Evolutionary conservation across 306 rosid species (phyloP).

Genomic region (Adenanthera pavonina): DNA sequence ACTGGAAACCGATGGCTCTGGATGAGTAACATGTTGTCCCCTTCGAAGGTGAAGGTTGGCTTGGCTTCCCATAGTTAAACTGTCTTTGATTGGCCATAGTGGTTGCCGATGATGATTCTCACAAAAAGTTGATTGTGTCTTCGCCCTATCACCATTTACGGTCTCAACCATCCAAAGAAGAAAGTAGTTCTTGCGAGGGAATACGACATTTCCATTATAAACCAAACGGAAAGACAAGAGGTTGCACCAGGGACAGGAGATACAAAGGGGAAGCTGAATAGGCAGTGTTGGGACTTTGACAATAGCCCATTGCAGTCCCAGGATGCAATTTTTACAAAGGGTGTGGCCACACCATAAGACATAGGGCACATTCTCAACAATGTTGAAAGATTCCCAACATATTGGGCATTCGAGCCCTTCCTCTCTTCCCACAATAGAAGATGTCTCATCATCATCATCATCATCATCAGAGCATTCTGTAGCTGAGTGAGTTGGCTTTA

Average conservation of each 20-base stretch:
- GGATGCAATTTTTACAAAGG: slow-evolving; percentile 84
- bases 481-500: slow-evolving; percentile 47
- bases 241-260: slow-evolving; percentile 93
- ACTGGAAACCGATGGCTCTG: slow-evolving; percentile 46
- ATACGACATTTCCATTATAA: slow-evolving; percentile 64
- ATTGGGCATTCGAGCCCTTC: slow-evolving; percentile 87
- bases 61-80: slow-evolving; percentile 47
- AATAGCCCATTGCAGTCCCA: slow-evolving; percentile 84
- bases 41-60: slow-evolving; percentile 49
- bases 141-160: slow-evolving; percentile 74
- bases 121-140: slow-evolving; percentile 49
- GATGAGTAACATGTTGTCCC: slow-evolving; percentile 47
- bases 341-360: slow-evolving; percentile 94
- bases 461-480: slow-evolving; percentile 69
- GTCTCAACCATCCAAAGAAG: slow-evolving; percentile 95
- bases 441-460: slow-evolving; percentile 61
- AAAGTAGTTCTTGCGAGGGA: slow-evolving; percentile 84
- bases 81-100: slow-evolving; percentile 53
- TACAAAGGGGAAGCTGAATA: slow-evolving; percentile 83
- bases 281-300: slow-evolving; percentile 81
- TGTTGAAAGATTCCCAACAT: slow-evolving; percentile 87
- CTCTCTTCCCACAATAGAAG: slow-evolving; percentile 62
- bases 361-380: slow-evolving; percentile 85
- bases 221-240: slow-evolving; percentile 78
- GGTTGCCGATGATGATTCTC: slow-evolving; percentile 48